phyloP scores from a whole-genome alignment of 208 protist species.

The Naegleria fowleri region DNA sequence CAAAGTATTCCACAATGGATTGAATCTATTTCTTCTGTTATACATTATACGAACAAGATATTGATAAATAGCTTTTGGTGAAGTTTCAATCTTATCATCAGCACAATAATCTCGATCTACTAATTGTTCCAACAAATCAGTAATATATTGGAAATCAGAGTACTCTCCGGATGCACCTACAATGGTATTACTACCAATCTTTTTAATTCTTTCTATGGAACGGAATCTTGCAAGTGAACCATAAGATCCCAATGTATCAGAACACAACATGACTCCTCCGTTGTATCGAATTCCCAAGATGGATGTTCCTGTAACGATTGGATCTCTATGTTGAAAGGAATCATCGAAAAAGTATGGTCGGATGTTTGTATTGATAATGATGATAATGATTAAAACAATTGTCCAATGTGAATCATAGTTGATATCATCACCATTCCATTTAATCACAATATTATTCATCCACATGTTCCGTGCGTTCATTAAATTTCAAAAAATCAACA shows the following conservation, averaged over 20 bases:
- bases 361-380: too few species aligned
- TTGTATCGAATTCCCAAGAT: conserved; percentile 94
- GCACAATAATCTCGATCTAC: conserved; percentile 64
- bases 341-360: too few species aligned
- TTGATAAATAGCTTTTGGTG: conserved; percentile 77
- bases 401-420: too few species aligned
- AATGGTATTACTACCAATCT: conserved; percentile 72
- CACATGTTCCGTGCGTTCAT: too few species aligned
- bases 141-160: conserved; percentile 91
- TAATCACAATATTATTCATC: too few species aligned
- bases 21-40: conserved; percentile 83
- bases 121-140: conserved; percentile 60
- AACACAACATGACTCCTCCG: conserved; percentile 86
- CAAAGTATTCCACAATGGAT: conserved; percentile 89
- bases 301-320: conserved; percentile 89
- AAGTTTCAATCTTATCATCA: conserved; percentile 64
- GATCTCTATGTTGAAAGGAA: too few species aligned
- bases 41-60: conserved; percentile 86
- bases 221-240: conserved; percentile 90
- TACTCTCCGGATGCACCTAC: conserved; percentile 88
- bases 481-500: neutral
- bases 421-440: too few species aligned
- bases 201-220: conserved; percentile 73
- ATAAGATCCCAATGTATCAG: conserved; percentile 93
- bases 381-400: too few species aligned